Evolutionary conservation across 2,329 filamentous ascomycete genomes (phyloP).

Genomic region (Fusarium longipes): DNA sequence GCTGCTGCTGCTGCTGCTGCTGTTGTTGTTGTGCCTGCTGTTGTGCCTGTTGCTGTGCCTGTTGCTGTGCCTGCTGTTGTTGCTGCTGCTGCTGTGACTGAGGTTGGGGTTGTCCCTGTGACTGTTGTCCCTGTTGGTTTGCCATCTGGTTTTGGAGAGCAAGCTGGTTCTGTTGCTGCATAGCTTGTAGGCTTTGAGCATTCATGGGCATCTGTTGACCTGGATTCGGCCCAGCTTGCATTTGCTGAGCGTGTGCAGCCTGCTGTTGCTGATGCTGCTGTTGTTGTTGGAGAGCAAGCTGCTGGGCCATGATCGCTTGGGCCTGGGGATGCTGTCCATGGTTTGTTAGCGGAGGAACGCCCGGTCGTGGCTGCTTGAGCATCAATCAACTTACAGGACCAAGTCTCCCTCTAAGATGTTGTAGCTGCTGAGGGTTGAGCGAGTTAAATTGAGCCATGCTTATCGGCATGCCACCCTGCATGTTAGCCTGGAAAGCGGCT

Average conservation of each 20-base stretch:
- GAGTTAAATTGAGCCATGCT: slow-evolving; percentile 62
- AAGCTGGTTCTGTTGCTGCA: slow-evolving; percentile 59
- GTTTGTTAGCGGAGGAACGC: slow-evolving; percentile 29
- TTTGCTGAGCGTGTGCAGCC: slow-evolving; percentile 53
- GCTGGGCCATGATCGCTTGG: slow-evolving; percentile 57
- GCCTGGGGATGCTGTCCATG: slow-evolving; percentile 49
- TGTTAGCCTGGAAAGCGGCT: slow-evolving; percentile 61
- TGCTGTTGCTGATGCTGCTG: slow-evolving; percentile 51
- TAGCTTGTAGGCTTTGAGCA: slow-evolving; percentile 58
- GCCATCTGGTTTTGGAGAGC: slow-evolving; percentile 50
- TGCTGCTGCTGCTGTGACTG: slow-evolving; percentile 42
- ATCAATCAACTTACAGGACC: slow-evolving; percentile 54
- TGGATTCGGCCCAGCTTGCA: slow-evolving; percentile 56
- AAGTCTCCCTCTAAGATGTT: slow-evolving; percentile 59
- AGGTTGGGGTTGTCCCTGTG: slow-evolving; percentile 44
- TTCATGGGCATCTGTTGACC: slow-evolving; percentile 63
- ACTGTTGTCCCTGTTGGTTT: slow-evolving; percentile 48
- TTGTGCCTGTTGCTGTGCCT: not conserved
- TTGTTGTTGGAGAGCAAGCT: slow-evolving; percentile 54
- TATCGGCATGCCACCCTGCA: slow-evolving; percentile 65
- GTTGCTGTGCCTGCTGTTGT: slow-evolving; percentile 2
- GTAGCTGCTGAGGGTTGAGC: slow-evolving; percentile 64
- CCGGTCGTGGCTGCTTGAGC: not conserved
- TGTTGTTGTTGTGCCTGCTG: slow-evolving; percentile 42
- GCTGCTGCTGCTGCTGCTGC: slow-evolving; percentile 49